Percentiles rank a stretch among this genome's conserved stretches.
Evolutionary conservation across 75 land plant genomes (phyloP).

Genomic region (Selaginella tamariscina): DNA sequence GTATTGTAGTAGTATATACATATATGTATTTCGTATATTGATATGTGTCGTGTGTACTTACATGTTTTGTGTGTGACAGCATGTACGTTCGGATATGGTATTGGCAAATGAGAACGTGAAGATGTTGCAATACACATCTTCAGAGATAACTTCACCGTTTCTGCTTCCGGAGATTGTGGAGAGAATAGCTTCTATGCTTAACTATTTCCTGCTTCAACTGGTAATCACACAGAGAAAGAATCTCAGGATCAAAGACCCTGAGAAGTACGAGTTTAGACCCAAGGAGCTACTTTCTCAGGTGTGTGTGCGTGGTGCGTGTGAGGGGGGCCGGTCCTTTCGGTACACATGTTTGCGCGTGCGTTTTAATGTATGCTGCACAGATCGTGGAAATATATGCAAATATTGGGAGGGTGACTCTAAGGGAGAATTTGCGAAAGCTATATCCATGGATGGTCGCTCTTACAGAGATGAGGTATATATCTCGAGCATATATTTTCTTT

Average conservation of each 20-base stretch:
- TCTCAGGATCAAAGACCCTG: slow-evolving; percentile 84
- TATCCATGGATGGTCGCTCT: neutral
- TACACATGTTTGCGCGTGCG: neutral
- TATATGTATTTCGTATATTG: slow-evolving; percentile 11
- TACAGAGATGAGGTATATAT: slow-evolving; percentile 1
- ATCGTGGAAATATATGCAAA: slow-evolving; percentile 6
- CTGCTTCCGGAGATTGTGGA: slow-evolving; percentile 5
- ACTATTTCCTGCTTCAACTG: slow-evolving; percentile 9
- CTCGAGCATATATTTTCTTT: neutral
- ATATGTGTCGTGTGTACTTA: neutral
- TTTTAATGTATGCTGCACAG: neutral
- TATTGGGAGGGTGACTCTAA: neutral
- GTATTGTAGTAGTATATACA: slow-evolving; percentile 11
- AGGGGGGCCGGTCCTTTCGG: too few relatives aligned
- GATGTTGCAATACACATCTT: slow-evolving; percentile 3
- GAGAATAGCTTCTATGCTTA: slow-evolving; percentile 6
- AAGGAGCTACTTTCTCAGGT: slow-evolving; percentile 81
- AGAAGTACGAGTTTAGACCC: slow-evolving; percentile 94
- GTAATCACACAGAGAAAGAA: slow-evolving; percentile 73
- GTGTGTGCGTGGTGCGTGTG: too few relatives aligned
- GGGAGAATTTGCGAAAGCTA: slow-evolving; percentile 3
- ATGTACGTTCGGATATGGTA: slow-evolving; percentile 23
- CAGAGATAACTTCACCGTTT: neutral
- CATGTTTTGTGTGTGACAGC: neutral
- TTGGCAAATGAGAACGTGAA: slow-evolving; percentile 5